phyloP scores from a whole-genome alignment of 495 filamentous ascomycete genomes.

The Neurospora hispaniola region DNA sequence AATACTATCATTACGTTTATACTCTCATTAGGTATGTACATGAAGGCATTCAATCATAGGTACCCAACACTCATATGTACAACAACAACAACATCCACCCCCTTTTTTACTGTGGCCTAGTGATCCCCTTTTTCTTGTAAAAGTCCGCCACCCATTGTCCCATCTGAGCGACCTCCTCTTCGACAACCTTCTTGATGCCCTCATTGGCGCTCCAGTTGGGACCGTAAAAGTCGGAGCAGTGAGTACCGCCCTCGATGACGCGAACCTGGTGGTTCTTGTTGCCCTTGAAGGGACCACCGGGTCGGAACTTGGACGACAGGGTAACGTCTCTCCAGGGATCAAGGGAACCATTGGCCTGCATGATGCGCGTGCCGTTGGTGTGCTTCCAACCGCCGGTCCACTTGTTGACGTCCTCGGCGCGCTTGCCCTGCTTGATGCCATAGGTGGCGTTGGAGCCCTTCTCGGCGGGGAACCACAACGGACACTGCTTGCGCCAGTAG shows the following conservation, averaged over 20 bases:
- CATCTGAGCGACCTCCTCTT: slow-evolving; percentile 25
- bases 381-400: slow-evolving; percentile 48
- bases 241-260: slow-evolving; percentile 26
- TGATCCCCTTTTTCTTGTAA: slow-evolving; percentile 22
- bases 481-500: slow-evolving; percentile 53
- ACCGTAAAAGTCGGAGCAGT: slow-evolving; percentile 36
- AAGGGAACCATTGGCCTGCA: slow-evolving; percentile 47
- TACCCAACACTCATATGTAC: neutral
- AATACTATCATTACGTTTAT: neutral
- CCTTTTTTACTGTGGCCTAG: neutral
- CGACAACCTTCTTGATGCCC: slow-evolving; percentile 21
- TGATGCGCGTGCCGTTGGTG: slow-evolving; percentile 45
- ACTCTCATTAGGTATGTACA: neutral
- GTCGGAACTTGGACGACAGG: slow-evolving; percentile 26
- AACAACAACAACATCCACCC: neutral
- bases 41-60: neutral
- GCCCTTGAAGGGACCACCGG: slow-evolving; percentile 29
- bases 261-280: slow-evolving; percentile 23
- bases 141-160: slow-evolving; percentile 32
- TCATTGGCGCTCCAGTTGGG: slow-evolving; percentile 37
- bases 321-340: slow-evolving; percentile 36
- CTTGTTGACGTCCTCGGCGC: slow-evolving; percentile 44
- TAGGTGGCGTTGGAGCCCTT: slow-evolving; percentile 32
- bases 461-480: slow-evolving; percentile 46
- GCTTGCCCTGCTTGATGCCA: slow-evolving; percentile 40